Evolutionary conservation across 1,284 basidiomycete genomes (phyloP).

Genomic region (Puccinia brachypodii): DNA sequence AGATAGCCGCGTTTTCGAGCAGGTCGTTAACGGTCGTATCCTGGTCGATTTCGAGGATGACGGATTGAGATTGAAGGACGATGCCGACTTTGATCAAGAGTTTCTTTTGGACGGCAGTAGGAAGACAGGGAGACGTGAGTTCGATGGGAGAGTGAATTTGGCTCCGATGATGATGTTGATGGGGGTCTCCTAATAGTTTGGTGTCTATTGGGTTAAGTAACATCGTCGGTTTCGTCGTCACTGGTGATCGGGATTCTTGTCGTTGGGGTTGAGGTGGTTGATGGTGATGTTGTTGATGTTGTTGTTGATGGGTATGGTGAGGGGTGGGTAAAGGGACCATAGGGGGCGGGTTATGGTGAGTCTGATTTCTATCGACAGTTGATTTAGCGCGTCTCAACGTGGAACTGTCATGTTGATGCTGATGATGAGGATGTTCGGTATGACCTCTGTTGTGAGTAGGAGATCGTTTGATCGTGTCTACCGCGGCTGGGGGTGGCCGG

Average conservation of each 20-base stretch:
- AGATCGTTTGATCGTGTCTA: neutral
- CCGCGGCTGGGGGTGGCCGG: neutral
- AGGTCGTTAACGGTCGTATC: constrained; percentile 18
- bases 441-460: neutral
- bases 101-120: neutral
- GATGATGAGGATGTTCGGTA: neutral
- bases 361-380: neutral
- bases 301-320: neutral
- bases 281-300: neutral
- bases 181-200: neutral
- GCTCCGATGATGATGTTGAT: neutral
- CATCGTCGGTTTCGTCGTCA: neutral
- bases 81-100: constrained; percentile 32
- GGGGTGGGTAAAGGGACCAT: neutral
- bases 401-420: neutral
- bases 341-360: neutral
- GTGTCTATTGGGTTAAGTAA: neutral
- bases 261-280: neutral
- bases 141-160: neutral
- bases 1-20: neutral
- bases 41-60: constrained; percentile 34
- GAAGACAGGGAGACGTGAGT: neutral
- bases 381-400: neutral
- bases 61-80: constrained; percentile 11
- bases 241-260: neutral